These are phyloP conservation scores for Lentinula raphanica DNA, from an alignment of 768 basidiomycete species.

Conservation along the genomic window DNA sequence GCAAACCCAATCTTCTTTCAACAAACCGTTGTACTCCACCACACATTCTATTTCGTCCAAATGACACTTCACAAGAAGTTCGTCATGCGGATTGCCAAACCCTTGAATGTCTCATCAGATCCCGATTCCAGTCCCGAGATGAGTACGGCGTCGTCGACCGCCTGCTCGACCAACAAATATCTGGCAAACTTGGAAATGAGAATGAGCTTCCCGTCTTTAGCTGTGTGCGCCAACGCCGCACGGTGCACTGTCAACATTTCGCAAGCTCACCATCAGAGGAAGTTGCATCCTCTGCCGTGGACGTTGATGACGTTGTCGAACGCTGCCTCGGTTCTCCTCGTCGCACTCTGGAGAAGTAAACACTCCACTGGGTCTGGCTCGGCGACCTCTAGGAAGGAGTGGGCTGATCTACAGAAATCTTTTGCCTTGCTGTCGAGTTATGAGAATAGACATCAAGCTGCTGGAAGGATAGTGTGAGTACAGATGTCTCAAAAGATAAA, in stretches of 20 bases:
- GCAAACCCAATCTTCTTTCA: constrained; percentile 25
- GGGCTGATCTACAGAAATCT: background rate
- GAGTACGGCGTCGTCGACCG: background rate
- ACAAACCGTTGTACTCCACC: constrained; percentile 26
- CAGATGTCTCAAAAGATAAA: background rate
- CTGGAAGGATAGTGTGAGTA: background rate
- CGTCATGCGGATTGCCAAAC: constrained; percentile 27
- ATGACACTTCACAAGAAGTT: constrained; percentile 28
- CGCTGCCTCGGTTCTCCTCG: background rate
- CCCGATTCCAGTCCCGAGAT: background rate
- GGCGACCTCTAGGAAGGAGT: constrained; percentile 1
- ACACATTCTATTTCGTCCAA: constrained; percentile 29
- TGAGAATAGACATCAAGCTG: background rate
- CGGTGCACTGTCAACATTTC: constrained; percentile 34
- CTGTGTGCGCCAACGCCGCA: constrained; percentile 39
- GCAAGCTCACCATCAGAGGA: constrained; percentile 22
- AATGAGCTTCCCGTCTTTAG: constrained; percentile 32
- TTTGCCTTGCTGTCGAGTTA: background rate
- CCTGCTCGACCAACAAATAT: background rate
- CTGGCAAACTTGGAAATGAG: background rate
- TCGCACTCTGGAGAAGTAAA: constrained; percentile 1
- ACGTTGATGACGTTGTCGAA: background rate
- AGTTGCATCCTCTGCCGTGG: background rate
- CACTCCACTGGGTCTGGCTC: background rate
- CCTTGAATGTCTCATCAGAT: background rate